A percentile compares a stretch with the other conserved stretches of the same genome.
Evolutionary conservation across 768 basidiomycete genomes (phyloP).

Genomic region (Hebeloma cylindrosporum): DNA sequence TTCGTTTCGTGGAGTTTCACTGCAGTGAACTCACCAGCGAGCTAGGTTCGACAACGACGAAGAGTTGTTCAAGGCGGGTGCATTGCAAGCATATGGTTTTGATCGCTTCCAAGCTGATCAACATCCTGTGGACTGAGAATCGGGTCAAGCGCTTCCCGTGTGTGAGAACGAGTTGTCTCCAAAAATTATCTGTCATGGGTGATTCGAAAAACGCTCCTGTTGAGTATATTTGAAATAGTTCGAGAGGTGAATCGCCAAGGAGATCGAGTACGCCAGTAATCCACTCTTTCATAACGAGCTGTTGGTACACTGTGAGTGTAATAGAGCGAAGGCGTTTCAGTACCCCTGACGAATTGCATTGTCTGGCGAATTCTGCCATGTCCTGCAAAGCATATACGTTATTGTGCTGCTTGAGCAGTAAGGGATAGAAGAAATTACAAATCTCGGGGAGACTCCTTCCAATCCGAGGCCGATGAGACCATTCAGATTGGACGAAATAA

Average conservation of each 20-base stretch:
- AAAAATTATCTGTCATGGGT: conserved; percentile 47
- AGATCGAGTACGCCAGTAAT: conserved; percentile 40
- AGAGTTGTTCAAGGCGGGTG: conserved; percentile 56
- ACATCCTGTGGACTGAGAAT: conserved; percentile 67
- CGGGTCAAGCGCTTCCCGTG: conserved; percentile 54
- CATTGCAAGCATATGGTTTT: conserved; percentile 56
- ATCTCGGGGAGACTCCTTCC: conserved; percentile 59
- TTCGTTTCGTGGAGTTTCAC: not conserved
- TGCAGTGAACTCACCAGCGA: conserved; percentile 40
- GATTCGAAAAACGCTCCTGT: conserved; percentile 41
- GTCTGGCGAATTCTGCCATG: conserved; percentile 43
- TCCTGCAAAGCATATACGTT: conserved; percentile 39
- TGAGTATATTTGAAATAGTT: conserved; percentile 63
- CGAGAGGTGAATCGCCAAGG: conserved; percentile 50
- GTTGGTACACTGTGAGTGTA: conserved; percentile 52
- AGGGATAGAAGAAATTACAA: conserved; percentile 41
- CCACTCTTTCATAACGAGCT: conserved; percentile 44
- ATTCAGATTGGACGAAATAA: conserved; percentile 43
- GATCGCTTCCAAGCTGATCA: conserved; percentile 50
- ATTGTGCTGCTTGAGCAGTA: not conserved
- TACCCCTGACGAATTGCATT: conserved; percentile 33
- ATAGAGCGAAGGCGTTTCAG: conserved; percentile 52
- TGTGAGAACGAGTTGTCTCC: conserved; percentile 43
- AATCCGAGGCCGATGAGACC: conserved; percentile 58
- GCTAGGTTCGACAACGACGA: conserved; percentile 51